phyloP scores from a whole-genome alignment of 768 basidiomycete genomes.

The Tephrocybe sp. region DNA sequence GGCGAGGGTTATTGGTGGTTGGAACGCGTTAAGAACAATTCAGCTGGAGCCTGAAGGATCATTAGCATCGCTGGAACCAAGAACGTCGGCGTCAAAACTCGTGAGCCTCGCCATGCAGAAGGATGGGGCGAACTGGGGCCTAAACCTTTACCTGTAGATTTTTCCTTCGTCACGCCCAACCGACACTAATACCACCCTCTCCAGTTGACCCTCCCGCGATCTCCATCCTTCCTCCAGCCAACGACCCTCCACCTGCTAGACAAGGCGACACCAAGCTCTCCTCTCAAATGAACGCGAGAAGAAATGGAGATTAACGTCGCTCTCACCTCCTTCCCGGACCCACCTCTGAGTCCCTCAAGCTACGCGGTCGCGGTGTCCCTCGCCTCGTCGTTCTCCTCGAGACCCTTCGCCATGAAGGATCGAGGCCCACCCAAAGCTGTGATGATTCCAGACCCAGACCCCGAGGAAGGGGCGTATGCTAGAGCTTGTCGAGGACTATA shows the following conservation, averaged over 20 bases:
- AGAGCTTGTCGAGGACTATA: slow-evolving; percentile 48
- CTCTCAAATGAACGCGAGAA: slow-evolving; percentile 46
- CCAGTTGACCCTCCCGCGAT: slow-evolving; percentile 49
- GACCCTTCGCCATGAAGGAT: slow-evolving; percentile 47
- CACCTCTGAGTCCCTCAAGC: slow-evolving; percentile 48
- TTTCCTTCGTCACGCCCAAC: neutral
- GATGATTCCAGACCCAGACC: slow-evolving; percentile 42
- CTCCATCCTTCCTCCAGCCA: slow-evolving; percentile 45
- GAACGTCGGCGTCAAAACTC: slow-evolving; percentile 46
- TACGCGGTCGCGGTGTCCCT: slow-evolving; percentile 48
- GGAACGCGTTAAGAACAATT: slow-evolving; percentile 41
- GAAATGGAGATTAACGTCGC: slow-evolving; percentile 55
- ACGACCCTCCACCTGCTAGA: slow-evolving; percentile 47
- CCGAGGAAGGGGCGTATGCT: slow-evolving; percentile 33
- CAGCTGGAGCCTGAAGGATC: slow-evolving; percentile 49
- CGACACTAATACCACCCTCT: neutral
- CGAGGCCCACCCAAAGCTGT: slow-evolving; percentile 54
- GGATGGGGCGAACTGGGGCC: slow-evolving; percentile 44
- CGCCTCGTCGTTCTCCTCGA: slow-evolving; percentile 55
- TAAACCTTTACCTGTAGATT: slow-evolving; percentile 36
- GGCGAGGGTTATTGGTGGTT: slow-evolving; percentile 43
- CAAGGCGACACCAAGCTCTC: slow-evolving; percentile 49
- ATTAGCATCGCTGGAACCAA: slow-evolving; percentile 49
- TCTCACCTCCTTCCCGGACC: slow-evolving; percentile 47
- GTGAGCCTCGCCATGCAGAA: slow-evolving; percentile 41